A percentile compares a stretch with the other conserved stretches of the same genome.
Conservation (phyloP, 148 eudicot species). For the Camellia sinensis region DNA sequence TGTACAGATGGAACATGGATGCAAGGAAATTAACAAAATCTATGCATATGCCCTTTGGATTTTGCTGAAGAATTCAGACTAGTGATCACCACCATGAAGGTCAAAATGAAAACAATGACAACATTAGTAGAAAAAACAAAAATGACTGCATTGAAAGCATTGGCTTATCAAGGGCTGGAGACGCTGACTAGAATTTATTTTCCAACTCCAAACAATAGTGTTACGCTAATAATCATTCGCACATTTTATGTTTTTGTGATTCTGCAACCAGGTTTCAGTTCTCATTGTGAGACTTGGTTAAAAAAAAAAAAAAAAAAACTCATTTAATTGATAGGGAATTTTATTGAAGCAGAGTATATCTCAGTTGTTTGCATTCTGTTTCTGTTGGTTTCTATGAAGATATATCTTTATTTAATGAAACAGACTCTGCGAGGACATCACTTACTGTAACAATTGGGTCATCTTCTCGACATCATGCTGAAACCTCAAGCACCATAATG, state of each 20-base stretch:
- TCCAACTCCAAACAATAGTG: not conserved
- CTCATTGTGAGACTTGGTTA: not conserved
- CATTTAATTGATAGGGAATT: not conserved
- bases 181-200: not conserved
- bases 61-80: too few relatives aligned
- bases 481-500: constrained; percentile 90
- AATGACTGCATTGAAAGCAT: not conserved
- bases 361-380: constrained; percentile 3
- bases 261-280: not conserved
- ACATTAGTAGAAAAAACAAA: too few relatives aligned
- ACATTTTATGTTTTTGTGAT: not conserved
- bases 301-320: too few relatives aligned
- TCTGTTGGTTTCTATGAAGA: constrained; percentile 14
- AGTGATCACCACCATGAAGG: too few relatives aligned
- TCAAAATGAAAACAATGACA: too few relatives aligned
- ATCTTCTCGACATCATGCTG: constrained; percentile 87
- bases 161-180: not conserved
- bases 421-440: constrained; percentile 96
- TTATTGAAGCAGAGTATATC: not conserved
- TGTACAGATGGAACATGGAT: too few relatives aligned
- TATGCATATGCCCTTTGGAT: too few relatives aligned
- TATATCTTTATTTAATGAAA: constrained; percentile 15
- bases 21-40: too few relatives aligned
- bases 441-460: constrained; percentile 86
- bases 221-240: not conserved